These are phyloP conservation scores for cucumber (Cucumis sativus) DNA, from an alignment of 306 rosid species.

Conservation along the genomic window Cucumber_9930_V3 NC_026657.2:25324001-25324500, in stretches of 20 bases:
- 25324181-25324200: background rate
- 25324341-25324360: constrained; percentile 1
- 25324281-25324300: constrained; percentile 6
- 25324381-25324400: background rate
- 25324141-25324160: background rate
- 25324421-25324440: constrained; percentile 76
- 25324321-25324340: background rate
- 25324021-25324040: background rate
- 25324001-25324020: too few species aligned
- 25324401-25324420: constrained; percentile 11
- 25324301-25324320: background rate
- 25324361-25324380: too few species aligned
- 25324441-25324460: constrained; percentile 44
- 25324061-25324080: background rate
- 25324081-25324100: background rate
- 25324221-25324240: background rate
- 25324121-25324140: background rate
- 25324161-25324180: background rate
- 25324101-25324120: background rate
- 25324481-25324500: constrained; percentile 44
- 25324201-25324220: background rate
- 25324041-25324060: background rate
- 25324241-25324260: background rate
- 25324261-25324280: background rate
- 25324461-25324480: constrained; percentile 27